These are phyloP conservation scores for Aphanomyces invadans DNA, from an alignment of 352 stramenopile genomes.

Conservation along the genomic window DNA sequence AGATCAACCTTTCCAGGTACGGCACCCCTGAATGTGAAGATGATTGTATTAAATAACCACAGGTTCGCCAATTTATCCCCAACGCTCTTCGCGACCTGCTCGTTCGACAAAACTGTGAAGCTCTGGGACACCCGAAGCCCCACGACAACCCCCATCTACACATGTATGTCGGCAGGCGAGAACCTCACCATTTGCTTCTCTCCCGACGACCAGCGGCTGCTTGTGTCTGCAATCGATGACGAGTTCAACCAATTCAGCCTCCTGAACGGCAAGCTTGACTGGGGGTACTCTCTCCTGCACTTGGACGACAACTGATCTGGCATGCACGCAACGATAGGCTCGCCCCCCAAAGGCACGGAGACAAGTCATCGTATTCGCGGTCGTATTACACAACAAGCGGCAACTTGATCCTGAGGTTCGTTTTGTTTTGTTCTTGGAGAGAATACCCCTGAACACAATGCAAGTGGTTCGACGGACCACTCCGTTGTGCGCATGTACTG, in stretches of 20 bases:
- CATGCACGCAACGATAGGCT: neutral
- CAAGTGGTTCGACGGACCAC: conserved; percentile 23
- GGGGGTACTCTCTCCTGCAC: conserved; percentile 14
- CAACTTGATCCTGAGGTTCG: conserved; percentile 4
- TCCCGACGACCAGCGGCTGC: conserved; percentile 34
- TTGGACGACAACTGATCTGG: neutral
- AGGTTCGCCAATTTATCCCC: conserved; percentile 35
- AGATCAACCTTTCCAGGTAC: conserved; percentile 40
- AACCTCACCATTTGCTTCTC: conserved; percentile 36
- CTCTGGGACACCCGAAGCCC: conserved; percentile 28
- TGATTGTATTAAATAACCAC: neutral
- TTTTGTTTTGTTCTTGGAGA: too few relatives aligned
- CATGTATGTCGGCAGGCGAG: conserved; percentile 21
- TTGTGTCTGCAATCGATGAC: conserved; percentile 36
- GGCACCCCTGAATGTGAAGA: neutral
- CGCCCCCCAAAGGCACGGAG: neutral
- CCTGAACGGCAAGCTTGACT: conserved; percentile 29
- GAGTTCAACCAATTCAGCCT: conserved; percentile 33
- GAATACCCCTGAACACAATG: too few relatives aligned
- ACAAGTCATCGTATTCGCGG: neutral
- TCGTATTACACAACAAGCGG: conserved; percentile 9
- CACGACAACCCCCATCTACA: conserved; percentile 19
- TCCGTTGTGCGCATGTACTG: conserved; percentile 19
- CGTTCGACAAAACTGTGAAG: conserved; percentile 37
- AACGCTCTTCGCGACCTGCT: conserved; percentile 34